Base-by-base conservation (phyloP, 371 early-diverging fungal genomes). In the Mucor irregularis region DNA sequence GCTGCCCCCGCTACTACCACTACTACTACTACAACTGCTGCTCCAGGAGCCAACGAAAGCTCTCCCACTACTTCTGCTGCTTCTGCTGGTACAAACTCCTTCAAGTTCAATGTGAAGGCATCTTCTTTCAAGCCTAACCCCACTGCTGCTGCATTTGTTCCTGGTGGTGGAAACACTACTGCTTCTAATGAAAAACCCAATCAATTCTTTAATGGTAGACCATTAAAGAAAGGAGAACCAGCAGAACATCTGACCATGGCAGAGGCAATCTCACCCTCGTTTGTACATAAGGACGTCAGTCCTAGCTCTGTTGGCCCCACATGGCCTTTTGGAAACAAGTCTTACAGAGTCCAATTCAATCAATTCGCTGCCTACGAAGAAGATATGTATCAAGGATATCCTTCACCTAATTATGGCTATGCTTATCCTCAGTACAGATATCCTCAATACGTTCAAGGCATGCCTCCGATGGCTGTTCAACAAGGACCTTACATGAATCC, bases 61-160 rank as follows among this genome's bases (percentile, higher is more conserved):
- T 62, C 72, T 17, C 43, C 56, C n/a, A 56, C 54, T 11, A 71
- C 66, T 14, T 31, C 74, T 17, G 43, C 59, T 17, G 21, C 56
- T 14, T 28, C 60, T 34, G 29, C 72, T 14, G 40, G 47, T 8
- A 46, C 58, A 5, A 54, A 66, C 4, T 55, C 73, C 5, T 92
- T 92, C 69, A 93, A 91, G 54, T 82, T 94, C 59, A 96, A 94
- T 61, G 83, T 83, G 35, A 90, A 90, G 49, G 96, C 94, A 2
- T 83, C 86, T 2, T 91, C 90, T 33, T 96, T 95, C 71, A 93
- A 90, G 55, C 94, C 94, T 14, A 92, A 91, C 49, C 87, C 86
- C n/a, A 61, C 82, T 16, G 93, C 92, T 3, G 66, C 86, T 19
- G 82, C 84, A 2, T 93, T 92, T 69, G 84, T 89, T 31, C 93